These are phyloP conservation scores for Tagetes patula DNA, from an alignment of 129 eudicot genomes.

Conservation along the genomic window DNA sequence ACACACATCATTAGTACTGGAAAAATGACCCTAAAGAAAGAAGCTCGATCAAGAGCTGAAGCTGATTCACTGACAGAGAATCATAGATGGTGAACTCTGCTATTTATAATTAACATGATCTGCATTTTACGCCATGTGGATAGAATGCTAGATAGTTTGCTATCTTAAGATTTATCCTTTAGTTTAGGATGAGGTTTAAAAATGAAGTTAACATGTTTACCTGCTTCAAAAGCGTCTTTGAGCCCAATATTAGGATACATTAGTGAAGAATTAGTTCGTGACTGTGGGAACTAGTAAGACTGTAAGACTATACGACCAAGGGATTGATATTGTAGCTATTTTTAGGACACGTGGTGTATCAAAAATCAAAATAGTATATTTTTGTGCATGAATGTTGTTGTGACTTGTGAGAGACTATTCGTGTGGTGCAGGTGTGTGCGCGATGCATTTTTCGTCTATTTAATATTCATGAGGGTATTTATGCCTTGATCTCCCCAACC, in stretches of 20 bases:
- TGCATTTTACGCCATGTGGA: background rate
- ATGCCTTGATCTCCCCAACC: constrained; percentile 41
- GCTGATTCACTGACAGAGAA: background rate
- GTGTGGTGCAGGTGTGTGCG: constrained; percentile 57
- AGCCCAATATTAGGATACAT: background rate
- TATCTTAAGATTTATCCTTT: background rate
- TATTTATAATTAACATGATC: background rate
- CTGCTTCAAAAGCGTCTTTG: background rate
- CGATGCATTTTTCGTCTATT: constrained; percentile 72
- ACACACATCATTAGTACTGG: background rate
- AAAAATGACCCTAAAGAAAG: background rate
- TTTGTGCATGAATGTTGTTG: constrained; percentile 3
- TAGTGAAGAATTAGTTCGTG: background rate
- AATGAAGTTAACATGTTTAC: background rate
- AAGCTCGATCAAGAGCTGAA: background rate
- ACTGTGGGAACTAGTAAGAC: background rate
- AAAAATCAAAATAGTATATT: background rate
- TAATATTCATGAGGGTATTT: constrained; percentile 41
- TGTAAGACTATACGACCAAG: background rate
- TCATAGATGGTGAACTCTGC: background rate
- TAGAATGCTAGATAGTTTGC: background rate
- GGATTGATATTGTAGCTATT: background rate
- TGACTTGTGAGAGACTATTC: constrained; percentile 1
- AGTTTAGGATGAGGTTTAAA: background rate
- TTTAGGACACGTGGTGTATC: background rate